Evolutionary conservation across 1,284 basidiomycete species (phyloP).

Genomic region (Microbotryum violaceum): DNA sequence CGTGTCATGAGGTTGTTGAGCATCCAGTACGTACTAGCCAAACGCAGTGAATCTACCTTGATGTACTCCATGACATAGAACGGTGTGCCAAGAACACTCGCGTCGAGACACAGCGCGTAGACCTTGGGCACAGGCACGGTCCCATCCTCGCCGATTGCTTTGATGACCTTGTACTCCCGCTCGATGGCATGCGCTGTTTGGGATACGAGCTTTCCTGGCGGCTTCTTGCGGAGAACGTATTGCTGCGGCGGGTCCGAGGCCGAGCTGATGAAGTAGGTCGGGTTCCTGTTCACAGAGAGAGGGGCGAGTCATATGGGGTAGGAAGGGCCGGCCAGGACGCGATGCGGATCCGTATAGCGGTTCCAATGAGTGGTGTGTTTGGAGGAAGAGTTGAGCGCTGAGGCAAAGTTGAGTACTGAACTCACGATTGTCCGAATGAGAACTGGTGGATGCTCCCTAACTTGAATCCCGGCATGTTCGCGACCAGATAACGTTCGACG

Average conservation of each 20-base stretch:
- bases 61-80: conserved; percentile 97
- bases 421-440: conserved; percentile 47
- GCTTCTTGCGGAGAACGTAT: conserved; percentile 89
- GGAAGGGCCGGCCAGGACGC: not conserved
- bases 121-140: conserved; percentile 79
- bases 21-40: not conserved
- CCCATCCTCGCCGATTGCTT: conserved; percentile 68
- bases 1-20: not conserved
- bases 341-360: not conserved
- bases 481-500: conserved; percentile 60
- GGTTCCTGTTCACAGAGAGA: conserved; percentile 61
- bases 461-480: conserved; percentile 53
- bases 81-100: conserved; percentile 67
- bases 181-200: conserved; percentile 90
- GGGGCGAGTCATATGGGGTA: not conserved
- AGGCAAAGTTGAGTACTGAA: not conserved
- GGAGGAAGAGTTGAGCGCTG: conserved; percentile 33
- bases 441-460: conserved; percentile 85
- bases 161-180: conserved; percentile 75
- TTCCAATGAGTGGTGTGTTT: conserved; percentile 24
- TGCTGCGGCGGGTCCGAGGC: conserved; percentile 49
- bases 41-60: conserved; percentile 42
- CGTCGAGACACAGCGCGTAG: conserved; percentile 67
- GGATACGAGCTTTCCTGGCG: conserved; percentile 75
- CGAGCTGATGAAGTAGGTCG: conserved; percentile 84